These are phyloP conservation scores for Taiwanofungus camphoratus DNA, from an alignment of 1,284 basidiomycete genomes.

Conservation along the genomic window DNA sequence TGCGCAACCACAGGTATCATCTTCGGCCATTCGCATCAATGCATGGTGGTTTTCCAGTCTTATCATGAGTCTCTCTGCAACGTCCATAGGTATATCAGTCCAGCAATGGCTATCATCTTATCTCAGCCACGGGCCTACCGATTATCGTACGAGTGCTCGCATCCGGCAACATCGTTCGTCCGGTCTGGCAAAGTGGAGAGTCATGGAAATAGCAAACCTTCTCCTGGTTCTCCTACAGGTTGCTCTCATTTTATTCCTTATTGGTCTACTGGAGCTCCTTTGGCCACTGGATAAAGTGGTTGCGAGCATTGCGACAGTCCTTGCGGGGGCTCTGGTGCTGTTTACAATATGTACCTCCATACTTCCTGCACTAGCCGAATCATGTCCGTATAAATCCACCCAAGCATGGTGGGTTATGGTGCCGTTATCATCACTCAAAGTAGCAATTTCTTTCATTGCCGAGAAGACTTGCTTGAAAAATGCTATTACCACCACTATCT, in stretches of 20 bases:
- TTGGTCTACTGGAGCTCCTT: slow-evolving; percentile 14
- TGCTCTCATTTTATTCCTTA: slow-evolving; percentile 15
- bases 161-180: slow-evolving; percentile 16
- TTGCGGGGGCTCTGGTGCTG: too few species aligned
- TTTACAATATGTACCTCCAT: too few species aligned
- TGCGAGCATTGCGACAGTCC: slow-evolving; percentile 4
- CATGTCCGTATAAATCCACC: too few species aligned
- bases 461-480: too few species aligned
- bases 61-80: slow-evolving; percentile 12
- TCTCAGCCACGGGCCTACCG: slow-evolving; percentile 9
- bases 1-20: neutral
- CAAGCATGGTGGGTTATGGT: too few species aligned
- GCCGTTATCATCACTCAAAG: too few species aligned
- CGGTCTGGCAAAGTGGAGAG: slow-evolving; percentile 14
- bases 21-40: slow-evolving; percentile 16
- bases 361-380: too few species aligned
- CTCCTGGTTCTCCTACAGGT: slow-evolving; percentile 16
- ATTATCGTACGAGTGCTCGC: slow-evolving; percentile 8
- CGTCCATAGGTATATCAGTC: slow-evolving; percentile 15
- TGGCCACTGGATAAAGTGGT: slow-evolving; percentile 12
- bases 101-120: slow-evolving; percentile 20
- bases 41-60: slow-evolving; percentile 19
- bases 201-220: slow-evolving; percentile 12
- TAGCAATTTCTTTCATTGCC: too few species aligned
- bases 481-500: too few species aligned